These are phyloP conservation scores for Chlorella sp. DNA, from an alignment of 139 green algal species.

Conservation along the genomic window DNA sequence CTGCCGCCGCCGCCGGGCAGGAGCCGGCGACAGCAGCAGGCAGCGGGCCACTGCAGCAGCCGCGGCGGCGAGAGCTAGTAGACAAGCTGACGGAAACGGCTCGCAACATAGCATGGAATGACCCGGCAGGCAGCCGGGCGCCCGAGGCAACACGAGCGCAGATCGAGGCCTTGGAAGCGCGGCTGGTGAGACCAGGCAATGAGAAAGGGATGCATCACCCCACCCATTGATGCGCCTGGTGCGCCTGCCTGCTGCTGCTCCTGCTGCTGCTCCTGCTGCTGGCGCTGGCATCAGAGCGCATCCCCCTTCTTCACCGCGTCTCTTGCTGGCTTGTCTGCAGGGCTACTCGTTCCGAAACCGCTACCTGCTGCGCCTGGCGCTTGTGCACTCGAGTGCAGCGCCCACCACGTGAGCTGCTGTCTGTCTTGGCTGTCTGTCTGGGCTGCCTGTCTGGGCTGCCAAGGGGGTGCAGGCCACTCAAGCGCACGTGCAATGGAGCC, in stretches of 20 bases:
- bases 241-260: too few relatives aligned
- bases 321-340: too few relatives aligned
- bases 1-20: neutral
- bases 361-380: constrained; percentile 26
- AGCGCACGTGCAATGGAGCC: too few relatives aligned
- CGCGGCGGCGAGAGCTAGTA: neutral
- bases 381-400: constrained; percentile 12
- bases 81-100: constrained; percentile 15
- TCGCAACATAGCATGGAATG: constrained; percentile 1
- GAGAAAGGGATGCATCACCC: too few relatives aligned
- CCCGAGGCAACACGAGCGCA: neutral
- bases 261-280: too few relatives aligned
- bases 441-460: too few relatives aligned
- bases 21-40: neutral
- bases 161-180: neutral
- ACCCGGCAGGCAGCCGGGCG: neutral
- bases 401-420: neutral
- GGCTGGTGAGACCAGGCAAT: constrained; percentile 11
- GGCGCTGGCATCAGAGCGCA: too few relatives aligned
- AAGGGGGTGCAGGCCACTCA: too few relatives aligned
- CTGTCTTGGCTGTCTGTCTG: too few relatives aligned
- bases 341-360: neutral
- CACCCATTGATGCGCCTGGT: too few relatives aligned
- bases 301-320: too few relatives aligned
- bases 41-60: neutral